phyloP scores from a whole-genome alignment of 1,139 yeast species.

The Nakaseomyces sp. region DNA sequence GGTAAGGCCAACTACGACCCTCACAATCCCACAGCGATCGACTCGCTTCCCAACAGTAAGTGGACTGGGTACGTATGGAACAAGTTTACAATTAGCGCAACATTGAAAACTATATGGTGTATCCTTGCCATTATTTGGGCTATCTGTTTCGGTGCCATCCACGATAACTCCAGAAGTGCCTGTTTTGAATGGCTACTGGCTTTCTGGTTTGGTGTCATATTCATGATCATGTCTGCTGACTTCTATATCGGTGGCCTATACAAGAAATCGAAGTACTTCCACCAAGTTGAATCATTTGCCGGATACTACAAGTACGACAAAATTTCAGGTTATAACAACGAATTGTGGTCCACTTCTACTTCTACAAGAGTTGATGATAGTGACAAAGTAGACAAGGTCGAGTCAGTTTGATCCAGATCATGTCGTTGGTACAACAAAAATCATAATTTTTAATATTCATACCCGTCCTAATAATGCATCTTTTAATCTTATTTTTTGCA shows the following conservation, averaged over 20 bases:
- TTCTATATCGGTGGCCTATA: conserved; percentile 48
- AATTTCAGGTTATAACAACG: not conserved
- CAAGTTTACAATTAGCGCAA: conserved; percentile 42
- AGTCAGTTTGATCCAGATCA: not conserved
- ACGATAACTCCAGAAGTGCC: conserved; percentile 39
- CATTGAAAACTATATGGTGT: conserved; percentile 56
- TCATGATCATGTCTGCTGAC: conserved; percentile 62
- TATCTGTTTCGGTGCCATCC: conserved; percentile 49
- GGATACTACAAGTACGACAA: conserved; percentile 25
- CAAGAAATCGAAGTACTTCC: conserved; percentile 24
- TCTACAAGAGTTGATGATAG: conserved; percentile 1
- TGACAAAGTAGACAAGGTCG: not conserved
- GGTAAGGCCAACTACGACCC: not conserved
- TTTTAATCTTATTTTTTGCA: not conserved
- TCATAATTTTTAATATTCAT: not conserved
- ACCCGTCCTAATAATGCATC: not conserved
- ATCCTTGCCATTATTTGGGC: conserved; percentile 60
- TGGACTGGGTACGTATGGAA: conserved; percentile 28
- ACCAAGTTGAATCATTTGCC: conserved; percentile 22
- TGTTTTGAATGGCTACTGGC: conserved; percentile 75
- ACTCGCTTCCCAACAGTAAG: conserved; percentile 36
- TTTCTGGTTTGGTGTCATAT: conserved; percentile 69
- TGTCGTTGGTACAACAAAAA: too few relatives aligned
- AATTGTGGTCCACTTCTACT: not conserved
- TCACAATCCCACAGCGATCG: conserved; percentile 11